Evolutionary conservation across 148 eudicot species (phyloP).

Genomic region (Oxyria digyna): DNA sequence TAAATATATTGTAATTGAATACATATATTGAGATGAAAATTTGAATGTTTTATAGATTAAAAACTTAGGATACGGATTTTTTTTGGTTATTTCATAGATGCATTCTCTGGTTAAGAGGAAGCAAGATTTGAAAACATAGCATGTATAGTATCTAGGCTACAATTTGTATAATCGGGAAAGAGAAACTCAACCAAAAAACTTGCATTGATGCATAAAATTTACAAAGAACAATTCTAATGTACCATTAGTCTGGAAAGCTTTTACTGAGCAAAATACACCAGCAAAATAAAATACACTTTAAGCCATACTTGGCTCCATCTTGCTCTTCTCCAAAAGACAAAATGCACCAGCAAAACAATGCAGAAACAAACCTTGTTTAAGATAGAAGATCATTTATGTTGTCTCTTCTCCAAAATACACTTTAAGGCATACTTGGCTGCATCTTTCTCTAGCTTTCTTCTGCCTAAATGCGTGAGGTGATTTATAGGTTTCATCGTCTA

Average conservation of each 20-base stretch:
- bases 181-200: background rate
- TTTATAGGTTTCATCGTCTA: slow-evolving; percentile 35
- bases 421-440: slow-evolving; percentile 44
- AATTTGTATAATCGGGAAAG: slow-evolving; percentile 73
- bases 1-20: too few species aligned
- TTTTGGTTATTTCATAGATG: too few species aligned
- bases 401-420: slow-evolving; percentile 17
- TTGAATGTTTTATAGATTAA: too few species aligned
- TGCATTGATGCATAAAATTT: background rate
- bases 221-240: too few species aligned
- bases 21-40: too few species aligned
- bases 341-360: background rate
- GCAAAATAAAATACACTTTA: too few species aligned
- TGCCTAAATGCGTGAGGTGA: slow-evolving; percentile 16
- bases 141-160: slow-evolving; percentile 87
- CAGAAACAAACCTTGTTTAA: slow-evolving; percentile 24
- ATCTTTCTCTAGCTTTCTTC: slow-evolving; percentile 46
- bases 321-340: too few species aligned
- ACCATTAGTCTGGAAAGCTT: slow-evolving; percentile 39
- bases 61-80: too few species aligned
- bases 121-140: slow-evolving; percentile 74
- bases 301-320: too few species aligned
- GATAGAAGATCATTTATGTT: slow-evolving; percentile 24
- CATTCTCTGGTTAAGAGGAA: slow-evolving; percentile 25
- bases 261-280: too few species aligned